Conservation (phyloP, 129 eudicot species). For the Tagetes erecta region DNA sequence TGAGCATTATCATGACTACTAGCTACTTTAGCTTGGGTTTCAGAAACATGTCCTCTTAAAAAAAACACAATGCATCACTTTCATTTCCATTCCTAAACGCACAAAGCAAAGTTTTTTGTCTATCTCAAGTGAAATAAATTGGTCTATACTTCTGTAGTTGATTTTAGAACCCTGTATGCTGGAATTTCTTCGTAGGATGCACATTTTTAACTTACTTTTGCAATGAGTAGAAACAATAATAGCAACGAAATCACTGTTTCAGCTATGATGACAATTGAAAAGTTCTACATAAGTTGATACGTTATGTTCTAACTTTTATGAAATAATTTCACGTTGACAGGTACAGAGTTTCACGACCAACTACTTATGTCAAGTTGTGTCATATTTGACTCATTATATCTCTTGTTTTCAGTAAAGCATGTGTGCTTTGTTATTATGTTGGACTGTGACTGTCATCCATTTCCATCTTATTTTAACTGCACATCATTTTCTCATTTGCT, state of each 20-base stretch:
- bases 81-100: not conserved
- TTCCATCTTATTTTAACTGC: slow-evolving; percentile 5
- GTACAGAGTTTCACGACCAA: not conserved
- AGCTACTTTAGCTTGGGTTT: not conserved
- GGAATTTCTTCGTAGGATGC: not conserved
- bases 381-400: too few relatives aligned
- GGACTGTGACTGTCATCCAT: not conserved
- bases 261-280: not conserved
- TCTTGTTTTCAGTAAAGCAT: too few relatives aligned
- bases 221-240: not conserved
- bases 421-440: not conserved
- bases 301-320: not conserved
- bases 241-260: slow-evolving; percentile 17
- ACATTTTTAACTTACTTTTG: not conserved
- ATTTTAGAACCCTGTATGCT: not conserved
- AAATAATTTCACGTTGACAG: not conserved
- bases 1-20: slow-evolving; percentile 1
- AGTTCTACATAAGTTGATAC: not conserved
- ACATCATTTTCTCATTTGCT: not conserved
- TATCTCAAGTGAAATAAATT: not conserved
- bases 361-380: too few relatives aligned
- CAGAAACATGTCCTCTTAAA: not conserved
- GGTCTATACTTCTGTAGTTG: too few relatives aligned
- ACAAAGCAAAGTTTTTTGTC: not conserved
- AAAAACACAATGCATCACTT: not conserved